Evolutionary conservation across 495 filamentous ascomycete species (phyloP).

Genomic region (Penicillium robsamsonii): DNA sequence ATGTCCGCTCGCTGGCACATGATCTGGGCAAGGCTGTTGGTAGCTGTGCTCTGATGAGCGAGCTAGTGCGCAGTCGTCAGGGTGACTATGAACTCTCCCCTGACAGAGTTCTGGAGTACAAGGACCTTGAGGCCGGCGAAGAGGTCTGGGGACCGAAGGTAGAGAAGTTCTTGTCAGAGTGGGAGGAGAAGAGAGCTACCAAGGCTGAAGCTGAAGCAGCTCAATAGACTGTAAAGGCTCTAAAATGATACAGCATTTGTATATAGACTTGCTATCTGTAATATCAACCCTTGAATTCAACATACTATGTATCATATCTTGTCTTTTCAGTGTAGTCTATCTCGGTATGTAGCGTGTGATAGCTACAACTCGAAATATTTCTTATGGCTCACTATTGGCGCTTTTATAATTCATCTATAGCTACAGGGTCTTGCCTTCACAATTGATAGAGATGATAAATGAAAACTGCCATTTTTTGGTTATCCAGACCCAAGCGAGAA

Average conservation of each 20-base stretch:
- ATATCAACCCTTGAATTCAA: background rate
- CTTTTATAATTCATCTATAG: background rate
- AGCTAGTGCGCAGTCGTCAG: slow-evolving; percentile 77
- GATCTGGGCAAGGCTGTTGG: slow-evolving; percentile 83
- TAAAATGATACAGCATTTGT: background rate
- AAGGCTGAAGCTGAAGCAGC: slow-evolving; percentile 19
- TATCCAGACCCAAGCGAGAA: slow-evolving; percentile 12
- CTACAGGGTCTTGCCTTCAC: background rate
- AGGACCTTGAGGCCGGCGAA: slow-evolving; percentile 74
- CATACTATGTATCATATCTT: background rate
- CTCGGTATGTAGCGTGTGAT: background rate
- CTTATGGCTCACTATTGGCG: background rate
- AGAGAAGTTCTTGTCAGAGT: slow-evolving; percentile 59
- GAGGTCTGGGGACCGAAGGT: slow-evolving; percentile 81
- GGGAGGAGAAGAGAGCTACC: slow-evolving; percentile 46
- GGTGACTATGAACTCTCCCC: slow-evolving; percentile 64
- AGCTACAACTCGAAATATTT: background rate
- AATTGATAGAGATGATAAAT: background rate
- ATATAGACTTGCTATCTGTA: slow-evolving; percentile 7
- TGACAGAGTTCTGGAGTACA: slow-evolving; percentile 76
- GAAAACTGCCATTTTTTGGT: slow-evolving; percentile 17
- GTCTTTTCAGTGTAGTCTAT: background rate
- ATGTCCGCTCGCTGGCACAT: slow-evolving; percentile 89
- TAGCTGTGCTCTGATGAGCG: slow-evolving; percentile 82
- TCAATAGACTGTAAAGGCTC: background rate